phyloP scores from a whole-genome alignment of 805 yeast genomes.

The Pichia deserticola region DNA sequence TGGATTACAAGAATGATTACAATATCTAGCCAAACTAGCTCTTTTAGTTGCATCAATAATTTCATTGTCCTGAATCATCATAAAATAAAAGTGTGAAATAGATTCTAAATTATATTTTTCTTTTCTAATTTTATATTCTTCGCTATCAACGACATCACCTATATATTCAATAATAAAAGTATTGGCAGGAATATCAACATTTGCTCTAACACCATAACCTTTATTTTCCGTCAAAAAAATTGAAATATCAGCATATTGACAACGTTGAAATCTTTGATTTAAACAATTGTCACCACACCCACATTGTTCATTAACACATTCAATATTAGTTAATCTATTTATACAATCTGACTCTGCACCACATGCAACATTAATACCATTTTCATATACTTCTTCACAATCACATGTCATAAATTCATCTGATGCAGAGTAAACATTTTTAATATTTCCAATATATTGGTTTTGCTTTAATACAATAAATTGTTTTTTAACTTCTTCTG shows the following conservation, averaged over 20 bases:
- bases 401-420: slow-evolving; percentile 89
- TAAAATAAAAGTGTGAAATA: slow-evolving; percentile 81
- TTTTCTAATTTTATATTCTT: slow-evolving; percentile 67
- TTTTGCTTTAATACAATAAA: slow-evolving; percentile 54
- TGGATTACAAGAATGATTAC: slow-evolving; percentile 93
- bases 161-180: slow-evolving; percentile 85
- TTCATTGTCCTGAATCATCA: slow-evolving; percentile 91
- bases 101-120: slow-evolving; percentile 61
- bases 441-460: slow-evolving; percentile 49
- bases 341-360: slow-evolving; percentile 84
- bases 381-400: slow-evolving; percentile 49
- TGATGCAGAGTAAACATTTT: slow-evolving; percentile 60
- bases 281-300: slow-evolving; percentile 74
- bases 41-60: slow-evolving; percentile 90
- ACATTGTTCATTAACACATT: slow-evolving; percentile 68
- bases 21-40: slow-evolving; percentile 86
- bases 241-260: slow-evolving; percentile 65
- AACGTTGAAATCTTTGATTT: slow-evolving; percentile 82
- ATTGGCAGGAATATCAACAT: slow-evolving; percentile 46
- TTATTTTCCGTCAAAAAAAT: slow-evolving; percentile 78
- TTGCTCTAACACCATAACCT: slow-evolving; percentile 86
- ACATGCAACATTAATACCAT: slow-evolving; percentile 56
- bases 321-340: slow-evolving; percentile 85
- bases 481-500: slow-evolving; percentile 58
- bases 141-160: slow-evolving; percentile 88